Evolutionary conservation across 305 asterid species (phyloP).

Genomic region (Withania somnifera): DNA sequence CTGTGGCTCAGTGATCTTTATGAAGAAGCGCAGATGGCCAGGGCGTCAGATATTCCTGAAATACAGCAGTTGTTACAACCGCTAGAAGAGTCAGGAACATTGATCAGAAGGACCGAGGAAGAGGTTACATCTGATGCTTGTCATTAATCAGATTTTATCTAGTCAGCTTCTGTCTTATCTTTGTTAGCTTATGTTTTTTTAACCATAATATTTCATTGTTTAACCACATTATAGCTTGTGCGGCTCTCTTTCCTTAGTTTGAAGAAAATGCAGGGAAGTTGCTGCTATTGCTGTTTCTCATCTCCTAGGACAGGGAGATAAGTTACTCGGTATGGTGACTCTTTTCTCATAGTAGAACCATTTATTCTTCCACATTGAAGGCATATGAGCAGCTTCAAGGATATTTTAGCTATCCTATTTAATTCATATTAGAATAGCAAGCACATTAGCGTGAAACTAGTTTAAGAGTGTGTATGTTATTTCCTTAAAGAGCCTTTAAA

Average conservation of each 20-base stretch:
- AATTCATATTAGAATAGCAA: neutral
- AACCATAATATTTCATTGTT: neutral
- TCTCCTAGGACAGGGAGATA: conserved; percentile 96
- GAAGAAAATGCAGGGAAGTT: conserved; percentile 81
- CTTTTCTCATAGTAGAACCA: neutral
- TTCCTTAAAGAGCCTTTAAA: neutral
- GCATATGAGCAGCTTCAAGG: neutral
- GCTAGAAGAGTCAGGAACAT: conserved; percentile 68
- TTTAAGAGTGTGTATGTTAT: neutral
- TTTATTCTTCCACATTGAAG: neutral
- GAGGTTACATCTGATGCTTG: conserved; percentile 37
- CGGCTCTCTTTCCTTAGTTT: conserved; percentile 69
- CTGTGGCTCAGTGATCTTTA: conserved; percentile 69
- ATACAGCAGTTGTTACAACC: conserved; percentile 70
- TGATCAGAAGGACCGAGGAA: conserved; percentile 70
- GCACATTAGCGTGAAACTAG: neutral
- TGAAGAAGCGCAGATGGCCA: conserved; percentile 86
- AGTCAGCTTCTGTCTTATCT: neutral
- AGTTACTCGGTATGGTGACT: conserved; percentile 61
- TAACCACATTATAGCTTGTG: conserved; percentile 66
- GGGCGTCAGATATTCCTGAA: conserved; percentile 48
- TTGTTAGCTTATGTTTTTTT: neutral
- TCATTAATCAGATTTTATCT: neutral
- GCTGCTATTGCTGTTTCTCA: conserved; percentile 97
- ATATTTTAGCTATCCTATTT: neutral